A percentile compares a stretch with the other conserved stretches of the same genome.
These are phyloP conservation scores for Coniosporium tulheliwenetii DNA, from an alignment of 2,329 filamentous ascomycete species.

Conservation along the genomic window DNA sequence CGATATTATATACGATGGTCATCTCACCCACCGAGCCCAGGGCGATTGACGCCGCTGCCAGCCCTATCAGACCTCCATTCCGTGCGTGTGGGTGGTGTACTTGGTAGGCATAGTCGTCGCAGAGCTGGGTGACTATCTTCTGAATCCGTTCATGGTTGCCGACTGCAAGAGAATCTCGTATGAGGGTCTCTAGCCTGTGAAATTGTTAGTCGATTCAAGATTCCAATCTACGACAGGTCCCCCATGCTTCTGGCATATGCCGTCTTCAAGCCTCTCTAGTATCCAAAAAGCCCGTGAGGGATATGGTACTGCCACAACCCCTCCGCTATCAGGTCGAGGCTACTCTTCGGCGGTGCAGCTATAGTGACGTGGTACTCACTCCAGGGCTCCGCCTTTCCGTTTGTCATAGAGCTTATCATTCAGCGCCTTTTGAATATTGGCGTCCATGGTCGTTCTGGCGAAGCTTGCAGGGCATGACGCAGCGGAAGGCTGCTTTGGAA, in stretches of 20 bases:
- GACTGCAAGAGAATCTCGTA: conserved; percentile 64
- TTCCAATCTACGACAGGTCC: too few species aligned
- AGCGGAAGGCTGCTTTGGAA: too few species aligned
- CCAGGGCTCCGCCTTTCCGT: conserved; percentile 87
- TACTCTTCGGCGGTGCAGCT: too few species aligned
- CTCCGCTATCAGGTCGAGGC: too few species aligned
- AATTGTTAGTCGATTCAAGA: neutral
- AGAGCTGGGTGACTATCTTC: conserved; percentile 86
- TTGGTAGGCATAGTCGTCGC: conserved; percentile 93
- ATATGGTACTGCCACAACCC: too few species aligned
- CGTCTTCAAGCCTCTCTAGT: too few species aligned
- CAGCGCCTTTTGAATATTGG: conserved; percentile 73
- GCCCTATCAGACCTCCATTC: conserved; percentile 88
- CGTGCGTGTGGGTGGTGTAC: conserved; percentile 92
- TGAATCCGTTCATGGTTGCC: conserved; percentile 70
- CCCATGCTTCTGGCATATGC: too few species aligned
- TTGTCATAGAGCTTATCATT: conserved; percentile 99
- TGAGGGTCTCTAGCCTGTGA: conserved; percentile 69
- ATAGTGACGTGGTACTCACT: conserved; percentile 43
- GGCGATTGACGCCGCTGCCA: conserved; percentile 91
- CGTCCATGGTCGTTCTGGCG: conserved; percentile 48
- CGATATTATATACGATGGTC: neutral
- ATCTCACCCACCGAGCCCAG: conserved; percentile 60
- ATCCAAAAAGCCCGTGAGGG: too few species aligned
- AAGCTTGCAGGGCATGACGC: too few species aligned